Percentiles rank a stretch among this genome's conserved stretches.
These are phyloP conservation scores for Colletotrichum sp. DNA, from an alignment of 2,329 filamentous ascomycete genomes.

Conservation along the genomic window DNA sequence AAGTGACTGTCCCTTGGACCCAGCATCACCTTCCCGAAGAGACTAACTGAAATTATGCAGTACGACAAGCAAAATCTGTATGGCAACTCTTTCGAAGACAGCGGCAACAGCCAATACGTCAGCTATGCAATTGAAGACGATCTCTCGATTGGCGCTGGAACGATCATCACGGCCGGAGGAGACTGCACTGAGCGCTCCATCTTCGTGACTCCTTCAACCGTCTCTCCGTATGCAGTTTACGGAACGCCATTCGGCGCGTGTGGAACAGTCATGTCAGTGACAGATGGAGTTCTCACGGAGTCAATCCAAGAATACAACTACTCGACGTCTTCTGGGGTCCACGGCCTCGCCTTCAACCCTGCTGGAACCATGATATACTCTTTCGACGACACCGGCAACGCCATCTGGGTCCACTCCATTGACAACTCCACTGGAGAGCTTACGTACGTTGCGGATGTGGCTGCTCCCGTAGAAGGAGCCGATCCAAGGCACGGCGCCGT, in stretches of 20 bases:
- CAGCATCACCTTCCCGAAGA: background rate
- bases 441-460: background rate
- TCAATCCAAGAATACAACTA: conserved; percentile 3
- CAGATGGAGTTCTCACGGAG: background rate
- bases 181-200: background rate
- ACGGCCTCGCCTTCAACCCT: background rate
- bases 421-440: background rate
- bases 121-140: background rate
- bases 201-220: background rate
- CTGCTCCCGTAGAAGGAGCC: background rate
- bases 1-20: background rate
- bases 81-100: background rate
- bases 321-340: background rate
- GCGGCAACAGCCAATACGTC: background rate
- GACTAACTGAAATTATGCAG: background rate
- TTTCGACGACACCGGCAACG: background rate
- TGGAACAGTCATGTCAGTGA: background rate
- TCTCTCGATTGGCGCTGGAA: background rate
- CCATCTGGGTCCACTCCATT: background rate
- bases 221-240: background rate
- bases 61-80: background rate
- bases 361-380: background rate
- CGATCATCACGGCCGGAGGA: background rate
- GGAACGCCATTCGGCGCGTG: background rate
- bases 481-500: background rate